phyloP scores from a whole-genome alignment of 2,329 filamentous ascomycete species.

The Didymella lethalis region DNA sequence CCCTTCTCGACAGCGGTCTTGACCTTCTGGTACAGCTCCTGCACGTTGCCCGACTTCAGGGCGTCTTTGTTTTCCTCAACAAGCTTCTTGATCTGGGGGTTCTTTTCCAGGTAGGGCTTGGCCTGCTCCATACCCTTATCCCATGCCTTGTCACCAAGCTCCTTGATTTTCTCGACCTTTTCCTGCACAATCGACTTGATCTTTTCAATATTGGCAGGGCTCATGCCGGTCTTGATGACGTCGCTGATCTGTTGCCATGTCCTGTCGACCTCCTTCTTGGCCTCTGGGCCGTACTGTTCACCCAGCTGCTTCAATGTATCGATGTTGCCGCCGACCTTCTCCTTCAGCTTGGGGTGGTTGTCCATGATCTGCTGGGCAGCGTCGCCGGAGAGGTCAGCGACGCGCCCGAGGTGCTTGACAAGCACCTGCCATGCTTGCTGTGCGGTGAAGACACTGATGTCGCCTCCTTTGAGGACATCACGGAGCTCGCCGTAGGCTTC shows the following conservation, averaged over 20 bases:
- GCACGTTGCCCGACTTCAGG: conserved; percentile 71
- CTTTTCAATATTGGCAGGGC: conserved; percentile 61
- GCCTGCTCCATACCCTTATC: conserved; percentile 74
- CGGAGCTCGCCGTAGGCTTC: conserved; percentile 74
- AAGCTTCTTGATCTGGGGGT: conserved; percentile 75
- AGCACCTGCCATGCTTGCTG: conserved; percentile 69
- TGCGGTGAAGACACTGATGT: conserved; percentile 68
- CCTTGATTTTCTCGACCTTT: conserved; percentile 71
- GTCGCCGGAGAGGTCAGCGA: conserved; percentile 69
- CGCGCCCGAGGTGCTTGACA: conserved; percentile 65
- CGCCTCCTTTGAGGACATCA: conserved; percentile 66
- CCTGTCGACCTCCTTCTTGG: conserved; percentile 77
- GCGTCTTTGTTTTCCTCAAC: conserved; percentile 74
- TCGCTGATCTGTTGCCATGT: conserved; percentile 73
- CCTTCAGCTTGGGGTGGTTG: conserved; percentile 76
- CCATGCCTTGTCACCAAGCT: conserved; percentile 76
- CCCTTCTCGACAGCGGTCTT: conserved; percentile 69
- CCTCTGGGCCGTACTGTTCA: conserved; percentile 75
- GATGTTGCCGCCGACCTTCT: conserved; percentile 73
- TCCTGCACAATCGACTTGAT: conserved; percentile 71
- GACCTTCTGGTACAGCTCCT: conserved; percentile 69
- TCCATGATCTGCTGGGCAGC: conserved; percentile 70
- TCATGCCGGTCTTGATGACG: conserved; percentile 69
- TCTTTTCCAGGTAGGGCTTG: conserved; percentile 77
- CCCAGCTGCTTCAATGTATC: conserved; percentile 74